These are phyloP conservation scores for Iberis pinnata DNA, from an alignment of 345 rosid species.

Conservation along the genomic window DNA sequence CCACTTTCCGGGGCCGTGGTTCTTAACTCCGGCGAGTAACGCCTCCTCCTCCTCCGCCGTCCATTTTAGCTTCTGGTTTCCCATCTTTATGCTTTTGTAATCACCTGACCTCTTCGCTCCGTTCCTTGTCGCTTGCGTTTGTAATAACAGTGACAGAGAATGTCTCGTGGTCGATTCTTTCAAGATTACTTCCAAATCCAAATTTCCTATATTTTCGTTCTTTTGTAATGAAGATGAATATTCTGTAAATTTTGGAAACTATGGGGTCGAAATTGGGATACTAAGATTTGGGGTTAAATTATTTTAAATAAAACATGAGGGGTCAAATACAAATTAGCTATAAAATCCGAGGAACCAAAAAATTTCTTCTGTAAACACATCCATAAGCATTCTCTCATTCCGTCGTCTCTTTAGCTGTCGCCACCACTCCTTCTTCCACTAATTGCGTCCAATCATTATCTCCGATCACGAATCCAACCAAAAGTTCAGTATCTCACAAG, in stretches of 20 bases:
- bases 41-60: constrained; percentile 74
- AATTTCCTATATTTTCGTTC: not conserved
- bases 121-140: not conserved
- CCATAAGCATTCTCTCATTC: not conserved
- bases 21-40: constrained; percentile 57
- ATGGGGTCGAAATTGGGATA: not conserved
- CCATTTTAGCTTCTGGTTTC: constrained; percentile 85
- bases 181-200: constrained; percentile 2
- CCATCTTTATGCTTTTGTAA: constrained; percentile 39
- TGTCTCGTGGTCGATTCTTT: constrained; percentile 10
- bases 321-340: constrained; percentile 15
- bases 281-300: not conserved
- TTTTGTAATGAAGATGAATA: not conserved
- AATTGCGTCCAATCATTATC: constrained; percentile 30
- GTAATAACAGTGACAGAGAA: not conserved
- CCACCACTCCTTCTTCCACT: constrained; percentile 3
- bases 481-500: constrained; percentile 43
- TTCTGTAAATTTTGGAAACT: not conserved
- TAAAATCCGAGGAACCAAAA: not conserved
- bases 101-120: constrained; percentile 1
- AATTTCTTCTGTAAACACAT: not conserved
- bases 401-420: not conserved
- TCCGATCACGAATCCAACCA: constrained; percentile 35
- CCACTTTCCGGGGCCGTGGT: constrained; percentile 88
- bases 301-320: not conserved